These are phyloP conservation scores for Komagataella mondaviorum DNA, from an alignment of 805 yeast species.

Conservation along the genomic window DNA sequence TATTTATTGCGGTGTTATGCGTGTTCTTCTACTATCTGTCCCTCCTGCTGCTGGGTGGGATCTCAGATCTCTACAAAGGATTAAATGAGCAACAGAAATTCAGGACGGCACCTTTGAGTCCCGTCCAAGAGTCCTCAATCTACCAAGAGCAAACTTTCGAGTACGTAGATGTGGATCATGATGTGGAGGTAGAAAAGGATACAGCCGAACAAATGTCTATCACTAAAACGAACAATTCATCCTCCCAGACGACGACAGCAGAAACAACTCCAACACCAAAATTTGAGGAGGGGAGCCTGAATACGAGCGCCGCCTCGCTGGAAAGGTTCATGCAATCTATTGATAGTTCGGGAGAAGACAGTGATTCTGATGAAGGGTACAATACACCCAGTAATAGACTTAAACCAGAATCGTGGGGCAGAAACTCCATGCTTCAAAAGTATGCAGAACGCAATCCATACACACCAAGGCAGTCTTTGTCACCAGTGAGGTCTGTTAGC, in stretches of 20 bases:
- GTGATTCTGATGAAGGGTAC: neutral
- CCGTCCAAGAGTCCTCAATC: neutral
- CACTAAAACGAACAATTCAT: neutral
- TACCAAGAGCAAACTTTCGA: neutral
- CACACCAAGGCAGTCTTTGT: neutral
- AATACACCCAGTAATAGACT: neutral
- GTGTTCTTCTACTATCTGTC: neutral
- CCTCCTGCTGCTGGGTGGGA: neutral
- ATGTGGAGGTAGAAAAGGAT: neutral
- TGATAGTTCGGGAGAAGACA: neutral
- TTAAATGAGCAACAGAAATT: neutral
- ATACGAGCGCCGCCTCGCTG: neutral
- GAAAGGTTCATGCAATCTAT: neutral
- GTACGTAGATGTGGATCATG: neutral
- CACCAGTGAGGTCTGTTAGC: neutral
- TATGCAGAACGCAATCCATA: neutral
- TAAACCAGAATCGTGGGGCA: neutral
- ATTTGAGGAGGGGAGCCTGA: neutral
- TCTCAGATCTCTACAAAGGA: neutral
- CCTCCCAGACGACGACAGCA: neutral
- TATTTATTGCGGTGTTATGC: neutral
- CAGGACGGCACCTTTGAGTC: neutral
- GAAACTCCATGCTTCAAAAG: neutral
- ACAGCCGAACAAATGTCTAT: neutral
- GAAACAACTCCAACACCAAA: neutral